phyloP scores from a whole-genome alignment of 805 yeast species.

The Hagleromyces aurorensis region DNA sequence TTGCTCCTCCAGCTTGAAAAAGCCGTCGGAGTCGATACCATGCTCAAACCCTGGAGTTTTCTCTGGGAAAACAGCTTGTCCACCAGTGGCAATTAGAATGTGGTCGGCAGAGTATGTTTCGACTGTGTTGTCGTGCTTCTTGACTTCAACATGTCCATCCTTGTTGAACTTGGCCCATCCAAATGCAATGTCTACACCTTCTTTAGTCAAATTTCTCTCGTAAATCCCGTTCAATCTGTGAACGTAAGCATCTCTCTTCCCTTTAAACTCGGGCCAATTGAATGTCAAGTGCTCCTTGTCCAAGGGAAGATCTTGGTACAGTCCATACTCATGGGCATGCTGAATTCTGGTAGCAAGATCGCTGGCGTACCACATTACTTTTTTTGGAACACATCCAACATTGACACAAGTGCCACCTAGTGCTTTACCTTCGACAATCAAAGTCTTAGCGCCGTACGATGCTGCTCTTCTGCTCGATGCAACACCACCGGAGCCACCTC shows the following conservation, averaged over 20 bases:
- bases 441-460: slow-evolving; percentile 79
- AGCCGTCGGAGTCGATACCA: slow-evolving; percentile 87
- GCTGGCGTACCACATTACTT: slow-evolving; percentile 97
- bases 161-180: slow-evolving; percentile 79
- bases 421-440: slow-evolving; percentile 69
- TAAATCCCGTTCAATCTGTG: slow-evolving; percentile 86
- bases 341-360: slow-evolving; percentile 71
- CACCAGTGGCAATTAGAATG: slow-evolving; percentile 89
- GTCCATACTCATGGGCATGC: slow-evolving; percentile 79
- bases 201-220: slow-evolving; percentile 77
- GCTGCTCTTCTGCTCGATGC: slow-evolving; percentile 98
- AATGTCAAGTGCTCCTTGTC: slow-evolving; percentile 51
- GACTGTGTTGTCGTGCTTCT: slow-evolving; percentile 51
- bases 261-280: slow-evolving; percentile 76
- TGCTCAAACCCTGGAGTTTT: slow-evolving; percentile 70
- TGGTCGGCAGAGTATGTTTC: slow-evolving; percentile 70
- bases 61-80: slow-evolving; percentile 63
- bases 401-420: slow-evolving; percentile 99
- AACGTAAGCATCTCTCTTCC: slow-evolving; percentile 87
- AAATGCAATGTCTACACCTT: slow-evolving; percentile 77
- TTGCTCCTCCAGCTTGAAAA: slow-evolving; percentile 70
- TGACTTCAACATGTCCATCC: slow-evolving; percentile 72
- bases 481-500: slow-evolving; percentile 99
- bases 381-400: slow-evolving; percentile 98
- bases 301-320: slow-evolving; percentile 47